Evolutionary conservation across 1,139 yeast species (phyloP).

Genomic region (Saccharomyces hybrid): DNA sequence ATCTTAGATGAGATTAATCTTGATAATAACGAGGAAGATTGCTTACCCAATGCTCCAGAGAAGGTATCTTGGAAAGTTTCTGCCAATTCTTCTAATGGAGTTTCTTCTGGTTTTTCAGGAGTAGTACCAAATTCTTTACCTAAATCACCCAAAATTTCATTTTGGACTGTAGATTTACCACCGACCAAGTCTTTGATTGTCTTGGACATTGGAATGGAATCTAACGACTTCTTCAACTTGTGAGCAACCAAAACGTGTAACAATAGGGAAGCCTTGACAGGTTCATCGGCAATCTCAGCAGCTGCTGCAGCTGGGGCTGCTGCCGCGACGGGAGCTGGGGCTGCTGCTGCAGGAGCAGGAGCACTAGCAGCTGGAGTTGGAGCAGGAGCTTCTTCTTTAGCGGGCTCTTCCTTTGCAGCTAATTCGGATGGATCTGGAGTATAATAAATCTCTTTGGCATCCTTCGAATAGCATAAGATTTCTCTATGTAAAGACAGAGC

Average conservation of each 20-base stretch:
- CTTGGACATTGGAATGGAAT: constrained; percentile 78
- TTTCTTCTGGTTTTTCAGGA: constrained; percentile 98
- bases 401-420: constrained; percentile 35
- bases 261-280: constrained; percentile 75
- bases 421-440: constrained; percentile 63
- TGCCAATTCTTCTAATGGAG: constrained; percentile 91
- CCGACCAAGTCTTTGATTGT: constrained; percentile 96
- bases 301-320: constrained; percentile 57
- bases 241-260: constrained; percentile 91
- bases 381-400: constrained; percentile 35
- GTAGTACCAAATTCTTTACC: constrained; percentile 97
- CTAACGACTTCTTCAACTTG: constrained; percentile 85
- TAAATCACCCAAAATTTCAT: constrained; percentile 94
- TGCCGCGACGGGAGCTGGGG: constrained; percentile 43
- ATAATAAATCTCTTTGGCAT: constrained; percentile 92
- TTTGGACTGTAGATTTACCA: constrained; percentile 97
- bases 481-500: constrained; percentile 95
- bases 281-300: constrained; percentile 79
- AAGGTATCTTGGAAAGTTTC: constrained; percentile 90
- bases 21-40: constrained; percentile 79
- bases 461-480: constrained; percentile 91
- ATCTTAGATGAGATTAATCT: constrained; percentile 92
- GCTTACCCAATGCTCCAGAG: constrained; percentile 85
- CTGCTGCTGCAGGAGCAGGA: constrained; percentile 40
- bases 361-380: constrained; percentile 38